Evolutionary conservation across 2,329 filamentous ascomycete genomes (phyloP).

Genomic region (Grosmannia clavigera): DNA sequence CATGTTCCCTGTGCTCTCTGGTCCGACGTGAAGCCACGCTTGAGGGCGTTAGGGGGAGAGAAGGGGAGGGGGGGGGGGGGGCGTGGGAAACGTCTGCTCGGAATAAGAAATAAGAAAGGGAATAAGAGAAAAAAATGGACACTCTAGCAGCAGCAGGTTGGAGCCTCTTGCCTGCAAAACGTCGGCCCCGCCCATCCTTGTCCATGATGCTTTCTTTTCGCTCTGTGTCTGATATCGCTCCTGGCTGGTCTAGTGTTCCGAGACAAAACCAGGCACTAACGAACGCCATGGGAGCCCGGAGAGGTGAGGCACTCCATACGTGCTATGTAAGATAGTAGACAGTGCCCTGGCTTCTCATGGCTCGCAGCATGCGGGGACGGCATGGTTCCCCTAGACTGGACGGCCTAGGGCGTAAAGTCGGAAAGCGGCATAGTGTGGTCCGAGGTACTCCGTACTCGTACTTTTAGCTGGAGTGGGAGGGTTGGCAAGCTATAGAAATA

Average conservation of each 20-base stretch:
- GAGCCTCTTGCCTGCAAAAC: neutral
- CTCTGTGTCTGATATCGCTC: neutral
- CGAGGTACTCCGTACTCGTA: neutral
- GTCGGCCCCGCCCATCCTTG: neutral
- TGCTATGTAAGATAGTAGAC: neutral
- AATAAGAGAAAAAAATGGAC: neutral
- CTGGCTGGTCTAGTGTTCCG: neutral
- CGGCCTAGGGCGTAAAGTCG: neutral
- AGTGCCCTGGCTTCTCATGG: neutral
- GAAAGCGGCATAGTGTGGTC: neutral
- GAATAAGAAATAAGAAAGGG: neutral
- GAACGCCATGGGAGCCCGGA: neutral
- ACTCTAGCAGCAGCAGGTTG: neutral
- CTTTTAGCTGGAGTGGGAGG: neutral
- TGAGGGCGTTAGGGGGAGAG: neutral
- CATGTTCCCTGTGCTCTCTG: neutral
- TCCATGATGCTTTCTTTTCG: neutral
- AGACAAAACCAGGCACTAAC: neutral
- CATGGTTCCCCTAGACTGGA: neutral
- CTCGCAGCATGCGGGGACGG: slow-evolving; percentile 1
- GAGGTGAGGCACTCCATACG: neutral
- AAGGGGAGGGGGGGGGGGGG: too few species aligned
- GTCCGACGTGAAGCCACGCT: neutral
- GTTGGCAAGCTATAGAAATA: neutral
- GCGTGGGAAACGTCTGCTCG: neutral